These are phyloP conservation scores for Pythium utonaiense DNA, from an alignment of 352 stramenopile genomes.

Conservation along the genomic window DNA sequence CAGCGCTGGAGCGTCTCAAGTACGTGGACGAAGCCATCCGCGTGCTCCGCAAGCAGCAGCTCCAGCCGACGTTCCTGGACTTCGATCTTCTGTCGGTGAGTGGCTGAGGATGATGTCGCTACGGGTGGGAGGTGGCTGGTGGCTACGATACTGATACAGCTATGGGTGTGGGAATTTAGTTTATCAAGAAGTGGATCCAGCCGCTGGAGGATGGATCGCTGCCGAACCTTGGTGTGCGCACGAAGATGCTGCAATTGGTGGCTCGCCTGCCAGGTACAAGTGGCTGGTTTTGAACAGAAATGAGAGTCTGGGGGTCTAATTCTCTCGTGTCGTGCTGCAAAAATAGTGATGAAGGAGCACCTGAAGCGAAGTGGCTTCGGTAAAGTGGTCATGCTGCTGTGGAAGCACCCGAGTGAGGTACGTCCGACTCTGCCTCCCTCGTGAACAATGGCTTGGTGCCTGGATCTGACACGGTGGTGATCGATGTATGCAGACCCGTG, in stretches of 20 bases:
- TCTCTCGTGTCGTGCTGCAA: too few species aligned
- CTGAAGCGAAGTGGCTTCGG: slow-evolving; percentile 87
- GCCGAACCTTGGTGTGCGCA: slow-evolving; percentile 81
- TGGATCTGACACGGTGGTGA: not conserved
- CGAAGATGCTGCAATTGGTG: slow-evolving; percentile 85
- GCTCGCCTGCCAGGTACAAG: slow-evolving; percentile 61
- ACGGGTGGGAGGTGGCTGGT: too few species aligned
- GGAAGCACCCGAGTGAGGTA: slow-evolving; percentile 86
- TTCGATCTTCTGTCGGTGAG: slow-evolving; percentile 81
- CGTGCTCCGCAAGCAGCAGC: slow-evolving; percentile 74
- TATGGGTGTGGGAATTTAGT: slow-evolving; percentile 30
- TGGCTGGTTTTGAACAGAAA: too few species aligned
- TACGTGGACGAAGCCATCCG: slow-evolving; percentile 70
- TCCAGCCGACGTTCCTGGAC: slow-evolving; percentile 86
- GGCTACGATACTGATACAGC: not conserved
- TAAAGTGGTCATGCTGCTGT: slow-evolving; percentile 85
- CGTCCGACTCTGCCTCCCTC: not conserved
- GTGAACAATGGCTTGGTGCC: not conserved
- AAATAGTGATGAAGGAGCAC: slow-evolving; percentile 84
- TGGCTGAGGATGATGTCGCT: not conserved
- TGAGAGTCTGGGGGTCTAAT: too few species aligned
- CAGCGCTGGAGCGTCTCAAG: slow-evolving; percentile 85
- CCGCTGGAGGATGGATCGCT: slow-evolving; percentile 71
- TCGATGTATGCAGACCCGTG: slow-evolving; percentile 41
- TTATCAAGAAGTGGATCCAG: slow-evolving; percentile 90